A percentile compares a stretch with the other conserved stretches of the same genome.
phyloP scores from a whole-genome alignment of 2,329 filamentous ascomycete species.

The Sarocladium brachiariae region DNA sequence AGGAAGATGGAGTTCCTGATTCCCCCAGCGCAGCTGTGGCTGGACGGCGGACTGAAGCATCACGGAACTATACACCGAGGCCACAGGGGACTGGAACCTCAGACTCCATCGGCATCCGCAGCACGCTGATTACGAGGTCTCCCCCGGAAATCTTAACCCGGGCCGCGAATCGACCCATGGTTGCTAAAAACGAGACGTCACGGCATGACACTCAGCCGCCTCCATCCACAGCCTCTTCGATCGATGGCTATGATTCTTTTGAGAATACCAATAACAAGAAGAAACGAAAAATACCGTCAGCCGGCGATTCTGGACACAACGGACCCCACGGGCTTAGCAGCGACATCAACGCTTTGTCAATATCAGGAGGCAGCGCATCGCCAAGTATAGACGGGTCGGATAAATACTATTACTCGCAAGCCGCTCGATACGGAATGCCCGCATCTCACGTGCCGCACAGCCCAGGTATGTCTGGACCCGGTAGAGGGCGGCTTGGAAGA shows the following conservation, averaged over 20 bases:
- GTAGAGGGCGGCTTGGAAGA: slow-evolving; percentile 76
- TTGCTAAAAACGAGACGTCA: slow-evolving; percentile 34
- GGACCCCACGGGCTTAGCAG: slow-evolving; percentile 29
- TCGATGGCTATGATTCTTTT: slow-evolving; percentile 92
- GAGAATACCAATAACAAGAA: slow-evolving; percentile 99
- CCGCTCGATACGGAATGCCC: slow-evolving; percentile 24
- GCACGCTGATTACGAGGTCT: slow-evolving; percentile 37
- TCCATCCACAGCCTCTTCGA: slow-evolving; percentile 61
- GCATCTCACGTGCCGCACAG: slow-evolving; percentile 44
- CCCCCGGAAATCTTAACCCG: slow-evolving; percentile 39
- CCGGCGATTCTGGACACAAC: slow-evolving; percentile 56
- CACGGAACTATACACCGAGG: slow-evolving; percentile 19
- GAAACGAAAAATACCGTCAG: slow-evolving; percentile 94
- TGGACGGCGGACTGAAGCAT: slow-evolving; percentile 15
- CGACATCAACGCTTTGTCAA: slow-evolving; percentile 34
- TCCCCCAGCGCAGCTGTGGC: neutral
- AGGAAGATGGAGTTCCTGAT: slow-evolving; percentile 31
- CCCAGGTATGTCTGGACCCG: slow-evolving; percentile 71
- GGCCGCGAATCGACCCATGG: slow-evolving; percentile 31
- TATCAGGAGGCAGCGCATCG: slow-evolving; percentile 18
- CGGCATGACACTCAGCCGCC: slow-evolving; percentile 49
- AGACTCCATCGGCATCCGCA: slow-evolving; percentile 29
- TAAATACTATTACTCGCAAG: slow-evolving; percentile 17
- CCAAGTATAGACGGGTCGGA: slow-evolving; percentile 24
- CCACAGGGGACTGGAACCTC: slow-evolving; percentile 38